Evolutionary conservation across 192 early-diverging fungal species (phyloP).

Genomic region (Endogone sp.): DNA sequence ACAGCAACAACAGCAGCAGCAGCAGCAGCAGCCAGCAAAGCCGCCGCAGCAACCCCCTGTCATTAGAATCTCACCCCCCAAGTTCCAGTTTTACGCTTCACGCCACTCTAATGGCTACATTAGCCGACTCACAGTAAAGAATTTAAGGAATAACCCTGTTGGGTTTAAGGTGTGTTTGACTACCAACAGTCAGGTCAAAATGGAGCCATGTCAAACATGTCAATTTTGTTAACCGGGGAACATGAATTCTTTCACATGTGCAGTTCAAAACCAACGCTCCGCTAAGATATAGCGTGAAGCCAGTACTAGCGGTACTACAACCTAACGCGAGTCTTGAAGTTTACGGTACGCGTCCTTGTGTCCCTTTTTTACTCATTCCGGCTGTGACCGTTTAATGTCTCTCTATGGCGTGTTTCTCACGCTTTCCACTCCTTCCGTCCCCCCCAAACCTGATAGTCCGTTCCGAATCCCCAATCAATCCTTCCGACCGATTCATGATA

Average conservation of each 20-base stretch:
- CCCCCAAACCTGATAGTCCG: conserved; percentile 22
- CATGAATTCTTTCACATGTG: not conserved
- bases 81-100: conserved; percentile 27
- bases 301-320: conserved; percentile 33
- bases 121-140: conserved; percentile 34
- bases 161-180: conserved; percentile 26
- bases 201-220: not conserved
- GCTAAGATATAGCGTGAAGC: conserved; percentile 38
- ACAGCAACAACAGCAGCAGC: not conserved
- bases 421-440: conserved; percentile 3
- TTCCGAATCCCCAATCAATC: conserved; percentile 38
- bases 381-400: not conserved
- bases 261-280: conserved; percentile 45
- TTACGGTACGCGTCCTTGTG: conserved; percentile 28
- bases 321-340: conserved; percentile 37
- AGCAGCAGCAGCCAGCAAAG: not conserved
- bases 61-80: conserved; percentile 19
- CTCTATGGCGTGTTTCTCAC: not conserved
- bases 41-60: conserved; percentile 1
- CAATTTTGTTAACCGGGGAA: not conserved
- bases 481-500: conserved; percentile 37
- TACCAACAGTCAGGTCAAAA: not conserved
- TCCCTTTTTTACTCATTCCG: not conserved
- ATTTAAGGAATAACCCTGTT: conserved; percentile 22
- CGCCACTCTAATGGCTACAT: conserved; percentile 34